Evolutionary conservation across 352 stramenopile genomes (phyloP), one percentile per base, ranked within the genome.

Genomic region (Aphanomyces invadans): DNA sequence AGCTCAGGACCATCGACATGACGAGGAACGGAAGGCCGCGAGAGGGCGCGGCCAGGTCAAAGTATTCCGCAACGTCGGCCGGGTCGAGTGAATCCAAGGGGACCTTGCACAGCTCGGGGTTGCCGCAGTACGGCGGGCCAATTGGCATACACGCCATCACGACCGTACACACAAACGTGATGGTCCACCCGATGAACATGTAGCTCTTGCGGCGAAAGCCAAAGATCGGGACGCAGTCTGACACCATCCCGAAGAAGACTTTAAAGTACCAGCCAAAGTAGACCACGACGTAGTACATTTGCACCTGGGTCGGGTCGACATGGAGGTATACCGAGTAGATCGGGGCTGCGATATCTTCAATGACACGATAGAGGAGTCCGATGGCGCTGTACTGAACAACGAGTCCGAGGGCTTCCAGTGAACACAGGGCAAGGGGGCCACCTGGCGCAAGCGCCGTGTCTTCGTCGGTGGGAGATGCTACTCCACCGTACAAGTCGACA

Each of bases 271-370:
- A 74, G 4, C 60, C 53, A 0, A 75, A 45, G 32, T 21, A 48
- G 9, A 72, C 36, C 17, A 57, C 15, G 26, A 44, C 39, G 49
- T 29, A 5, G 65, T 73, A 39, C 67, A 71, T 77, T 25, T 76
- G 73, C 38, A 71, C 74, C 26, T 76, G 44, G 5, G 70, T 74
- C 55, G 73, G 75, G 48, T 79, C 72, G 70, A 81, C 78, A 48
- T 82, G 77, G 25, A 81, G 62, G 69, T 81, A 85, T 65, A 77
- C 73, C 31, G 71, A 73, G 15, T 82, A 68, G 67, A 85, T 74
- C 15, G 77, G 74, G 11, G 66, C 72, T 46, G 75, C 77, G 53
- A 73, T 76, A 7, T 1, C 1, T n/a, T n/a, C 21, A 33, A 57
- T 57, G 21, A n/a, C 29, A 1, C 12, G 4, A n/a, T 33, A 4